phyloP scores from a whole-genome alignment of 345 rosid species.

The Gossypium raimondii region DNA sequence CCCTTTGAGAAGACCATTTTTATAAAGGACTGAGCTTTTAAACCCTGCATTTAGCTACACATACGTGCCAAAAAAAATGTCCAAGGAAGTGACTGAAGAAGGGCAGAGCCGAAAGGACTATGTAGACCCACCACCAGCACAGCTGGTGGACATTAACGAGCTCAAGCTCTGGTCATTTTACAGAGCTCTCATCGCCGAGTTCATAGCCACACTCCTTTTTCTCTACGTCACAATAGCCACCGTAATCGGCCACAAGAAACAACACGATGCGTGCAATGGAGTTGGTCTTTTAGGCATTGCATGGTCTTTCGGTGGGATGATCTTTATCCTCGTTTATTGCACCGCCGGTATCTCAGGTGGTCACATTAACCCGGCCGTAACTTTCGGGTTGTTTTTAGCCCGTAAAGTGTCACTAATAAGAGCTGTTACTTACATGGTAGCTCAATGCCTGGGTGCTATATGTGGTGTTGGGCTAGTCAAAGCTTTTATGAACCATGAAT shows the following conservation, averaged over 20 bases:
- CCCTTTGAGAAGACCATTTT: too few species aligned
- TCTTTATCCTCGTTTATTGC: constrained; percentile 18
- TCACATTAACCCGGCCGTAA: constrained; percentile 70
- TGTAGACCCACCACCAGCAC: constrained; percentile 97
- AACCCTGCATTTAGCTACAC: too few species aligned
- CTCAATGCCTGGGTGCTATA: constrained; percentile 74
- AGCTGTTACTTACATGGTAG: constrained; percentile 72
- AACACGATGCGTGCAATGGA: not conserved
- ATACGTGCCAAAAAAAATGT: constrained; percentile 32
- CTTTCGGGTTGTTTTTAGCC: constrained; percentile 38
- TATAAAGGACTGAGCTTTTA: too few species aligned
- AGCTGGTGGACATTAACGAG: constrained; percentile 57
- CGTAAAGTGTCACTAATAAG: constrained; percentile 67
- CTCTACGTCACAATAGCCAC: constrained; percentile 30
- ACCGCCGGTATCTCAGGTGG: constrained; percentile 23
- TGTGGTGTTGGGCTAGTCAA: constrained; percentile 82
- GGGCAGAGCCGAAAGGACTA: constrained; percentile 69
- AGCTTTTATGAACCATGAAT: constrained; percentile 61
- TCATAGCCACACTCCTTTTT: constrained; percentile 88
- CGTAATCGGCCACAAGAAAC: constrained; percentile 14
- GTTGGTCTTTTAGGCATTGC: constrained; percentile 17
- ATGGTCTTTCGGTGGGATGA: constrained; percentile 22
- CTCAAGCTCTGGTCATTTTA: constrained; percentile 81
- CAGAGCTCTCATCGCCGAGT: constrained; percentile 94
- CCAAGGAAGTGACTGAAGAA: constrained; percentile 71